These are phyloP conservation scores for Ganoderma resinaceum DNA, from an alignment of 1,284 basidiomycete species.

Conservation along the genomic window DNA sequence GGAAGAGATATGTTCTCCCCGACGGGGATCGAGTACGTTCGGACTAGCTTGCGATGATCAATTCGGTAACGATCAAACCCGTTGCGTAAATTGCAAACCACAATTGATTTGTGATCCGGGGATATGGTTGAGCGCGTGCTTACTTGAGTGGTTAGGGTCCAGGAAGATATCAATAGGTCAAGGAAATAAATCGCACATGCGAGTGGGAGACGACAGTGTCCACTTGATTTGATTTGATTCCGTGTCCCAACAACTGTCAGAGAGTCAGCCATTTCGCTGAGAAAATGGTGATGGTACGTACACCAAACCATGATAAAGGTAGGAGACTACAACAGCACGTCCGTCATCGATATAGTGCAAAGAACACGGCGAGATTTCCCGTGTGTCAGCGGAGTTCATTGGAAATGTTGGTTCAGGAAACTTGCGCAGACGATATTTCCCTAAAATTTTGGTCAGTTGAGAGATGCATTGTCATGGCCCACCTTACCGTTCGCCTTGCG, in stretches of 20 bases:
- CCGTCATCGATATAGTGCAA: background rate
- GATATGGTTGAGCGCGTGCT: background rate
- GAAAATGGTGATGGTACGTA: no score
- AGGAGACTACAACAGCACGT: background rate
- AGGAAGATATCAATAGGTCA: background rate
- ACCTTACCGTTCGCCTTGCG: background rate
- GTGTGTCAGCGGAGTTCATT: background rate
- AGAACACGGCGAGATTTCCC: background rate
- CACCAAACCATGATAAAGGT: background rate
- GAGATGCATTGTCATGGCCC: no score
- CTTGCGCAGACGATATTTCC: no score
- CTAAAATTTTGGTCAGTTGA: no score
- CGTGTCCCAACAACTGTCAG: background rate
- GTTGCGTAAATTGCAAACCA: background rate
- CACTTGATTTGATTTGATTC: background rate
- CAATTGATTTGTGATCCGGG: background rate
- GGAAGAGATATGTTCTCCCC: background rate
- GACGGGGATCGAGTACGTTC: background rate
- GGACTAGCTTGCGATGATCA: background rate
- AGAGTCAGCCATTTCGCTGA: no score
- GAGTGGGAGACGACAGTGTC: background rate
- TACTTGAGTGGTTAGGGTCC: no score
- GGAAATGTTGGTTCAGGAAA: background rate
- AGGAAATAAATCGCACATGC: background rate
- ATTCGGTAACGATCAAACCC: background rate